Percentiles rank a stretch among this genome's conserved stretches.
phyloP scores from a whole-genome alignment of 805 yeast species.

The Tanozyma kutaoensis region DNA sequence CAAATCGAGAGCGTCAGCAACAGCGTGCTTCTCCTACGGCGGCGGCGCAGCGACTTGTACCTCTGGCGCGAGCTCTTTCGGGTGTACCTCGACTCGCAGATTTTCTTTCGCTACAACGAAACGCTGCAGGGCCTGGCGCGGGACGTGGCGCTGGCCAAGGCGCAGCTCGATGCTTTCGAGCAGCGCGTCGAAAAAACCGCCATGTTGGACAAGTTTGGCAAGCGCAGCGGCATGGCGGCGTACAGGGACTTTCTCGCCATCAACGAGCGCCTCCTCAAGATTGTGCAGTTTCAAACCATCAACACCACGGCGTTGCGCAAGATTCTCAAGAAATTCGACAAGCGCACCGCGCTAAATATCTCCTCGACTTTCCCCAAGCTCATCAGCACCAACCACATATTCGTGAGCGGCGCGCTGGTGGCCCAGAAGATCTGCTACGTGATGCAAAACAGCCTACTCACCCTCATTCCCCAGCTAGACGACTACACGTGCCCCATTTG shows the following conservation, averaged over 20 bases:
- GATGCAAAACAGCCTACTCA: slow-evolving; percentile 39
- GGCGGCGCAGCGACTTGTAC: slow-evolving; percentile 38
- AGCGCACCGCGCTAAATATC: slow-evolving; percentile 46
- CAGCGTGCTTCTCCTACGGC: slow-evolving; percentile 12
- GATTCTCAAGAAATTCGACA: slow-evolving; percentile 65
- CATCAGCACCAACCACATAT: slow-evolving; percentile 25
- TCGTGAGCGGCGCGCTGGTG: slow-evolving; percentile 33
- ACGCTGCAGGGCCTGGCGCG: slow-evolving; percentile 25
- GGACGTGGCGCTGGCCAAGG: slow-evolving; percentile 30
- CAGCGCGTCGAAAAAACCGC: slow-evolving; percentile 23
- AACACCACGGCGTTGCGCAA: slow-evolving; percentile 54
- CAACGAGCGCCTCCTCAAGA: slow-evolving; percentile 41
- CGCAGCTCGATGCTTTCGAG: slow-evolving; percentile 28
- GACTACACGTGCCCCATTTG: slow-evolving; percentile 71
- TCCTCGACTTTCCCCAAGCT: slow-evolving; percentile 32
- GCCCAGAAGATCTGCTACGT: slow-evolving; percentile 42
- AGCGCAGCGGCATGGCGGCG: slow-evolving; percentile 28
- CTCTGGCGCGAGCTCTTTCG: slow-evolving; percentile 61
- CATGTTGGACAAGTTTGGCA: slow-evolving; percentile 28
- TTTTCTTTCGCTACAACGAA: slow-evolving; percentile 44
- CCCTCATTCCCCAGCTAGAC: slow-evolving; percentile 58
- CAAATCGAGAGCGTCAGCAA: slow-evolving; percentile 31
- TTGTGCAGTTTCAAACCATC: slow-evolving; percentile 45
- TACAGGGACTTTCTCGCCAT: slow-evolving; percentile 38
- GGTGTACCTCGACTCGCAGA: slow-evolving; percentile 51